Evolutionary conservation across 345 rosid genomes (phyloP), one percentile per base, ranked within the genome.

Genomic region (Citrus inodora): DNA sequence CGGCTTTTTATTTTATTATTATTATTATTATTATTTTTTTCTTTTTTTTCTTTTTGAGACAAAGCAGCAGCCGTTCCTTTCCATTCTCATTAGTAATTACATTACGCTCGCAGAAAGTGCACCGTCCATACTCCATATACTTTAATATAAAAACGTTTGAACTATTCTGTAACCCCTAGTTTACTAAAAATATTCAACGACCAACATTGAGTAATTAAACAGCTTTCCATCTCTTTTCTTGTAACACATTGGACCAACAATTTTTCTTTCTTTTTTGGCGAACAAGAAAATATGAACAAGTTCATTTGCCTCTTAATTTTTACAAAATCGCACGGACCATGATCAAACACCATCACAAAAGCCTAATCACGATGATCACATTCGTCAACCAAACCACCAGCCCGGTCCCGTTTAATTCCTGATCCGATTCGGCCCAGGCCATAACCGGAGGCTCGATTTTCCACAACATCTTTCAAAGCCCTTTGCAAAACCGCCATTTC

Each of bases 391-490:
- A 9, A 59, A 0, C 35, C 70, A 33, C 55, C 40, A 33, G 58
- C 14, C 24, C 73, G 73, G 32, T 28, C 55, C 37, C 79, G 73
- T 55, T 76, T 76, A 55, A 9, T 53, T 1, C 65, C 38, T 60
- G 60, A 51, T 14, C 27, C 63, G 67, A 35, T 73, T 30, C 65
- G 84, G 67, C 66, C 88, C 71, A 79, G 28, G n/a, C 80, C 85
- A 75, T 60, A 59, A 48, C 68, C 64, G 4, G 83, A 70, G 32
- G 55, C 76, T 76, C 86, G 85, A 74, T 88, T 87, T 69, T 81
- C 86, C 78, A 84, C 80, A 5, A 85, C 87, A 1, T 77, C 87
- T 48, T 74, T 87, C 83, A 88, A 74, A 67, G 85, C 89, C 79
- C 80, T 81, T 33, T 67, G 75, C 77, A 90, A 70, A 3, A 33